Evolutionary conservation across 192 early-diverging fungal genomes (phyloP), one percentile per base, ranked within the genome.

Genomic region (Podila clonocystis): DNA sequence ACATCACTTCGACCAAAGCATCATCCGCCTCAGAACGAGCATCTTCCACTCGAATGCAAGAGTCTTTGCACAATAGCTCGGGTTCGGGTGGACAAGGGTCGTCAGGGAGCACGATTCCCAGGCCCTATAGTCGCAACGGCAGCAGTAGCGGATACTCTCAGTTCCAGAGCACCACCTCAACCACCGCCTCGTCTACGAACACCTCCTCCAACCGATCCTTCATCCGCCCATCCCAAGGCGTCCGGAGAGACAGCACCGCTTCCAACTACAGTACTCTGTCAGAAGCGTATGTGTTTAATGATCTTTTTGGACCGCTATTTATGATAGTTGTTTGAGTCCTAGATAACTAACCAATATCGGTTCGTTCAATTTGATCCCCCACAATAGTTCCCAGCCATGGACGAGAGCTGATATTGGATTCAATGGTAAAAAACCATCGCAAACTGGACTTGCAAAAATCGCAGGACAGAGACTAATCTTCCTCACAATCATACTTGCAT

Each of bases 401-500:
- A 80, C 77, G 15, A 63, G 70, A n/a, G 77, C 77, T 63, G 93
- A 95, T 75, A 94, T 95, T 82, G 94, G 94, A 17, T 90, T 88
- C 64, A 94, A 95, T 82, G 91, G 92, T 70, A 45, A 45, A 41
- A 45, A 45, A 17, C 41, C 41, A 12, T 45, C 41, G 15, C 41
- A 12, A 3, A 15, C 13, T 17, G 41, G 13, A 45, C 11, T 45
- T 12, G 12, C 8, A 45, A 45, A 45, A 36, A 15, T 15, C 15
- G 3, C 15, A 15, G 15, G 41, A 45, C 15, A 17, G 13, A 26
- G 15, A 29, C 22, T n/a, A 55, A 48, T 24, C 55, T 58, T 58
- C 26, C 22, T 48, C 22, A 24, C 49, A 9, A 36, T 36, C 30
- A 22, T 50, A 20, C 52, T 58, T 45, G 28, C 26, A 15, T 84